A percentile compares a stretch with the other conserved stretches of the same genome.
Evolutionary conservation across 345 rosid species (phyloP).

Genomic region (Noccaea bulbosa): DNA sequence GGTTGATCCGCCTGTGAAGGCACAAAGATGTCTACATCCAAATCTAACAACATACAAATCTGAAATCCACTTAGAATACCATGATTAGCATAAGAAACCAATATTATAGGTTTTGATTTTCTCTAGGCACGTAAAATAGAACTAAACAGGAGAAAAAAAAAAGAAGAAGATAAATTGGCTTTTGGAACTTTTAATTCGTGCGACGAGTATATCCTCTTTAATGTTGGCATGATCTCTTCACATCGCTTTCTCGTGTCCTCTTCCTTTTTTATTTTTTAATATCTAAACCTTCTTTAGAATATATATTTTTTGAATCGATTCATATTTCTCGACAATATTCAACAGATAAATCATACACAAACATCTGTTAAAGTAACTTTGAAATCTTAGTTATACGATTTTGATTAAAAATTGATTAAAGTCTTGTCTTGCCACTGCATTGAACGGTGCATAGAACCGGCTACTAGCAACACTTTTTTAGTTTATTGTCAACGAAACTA

Average conservation of each 20-base stretch:
- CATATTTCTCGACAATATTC: slow-evolving; percentile 21
- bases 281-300: neutral
- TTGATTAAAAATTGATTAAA: neutral
- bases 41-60: slow-evolving; percentile 25
- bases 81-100: slow-evolving; percentile 31
- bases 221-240: slow-evolving; percentile 42
- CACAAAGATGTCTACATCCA: slow-evolving; percentile 40
- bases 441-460: slow-evolving; percentile 1
- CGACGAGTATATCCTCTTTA: slow-evolving; percentile 41
- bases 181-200: slow-evolving; percentile 44
- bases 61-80: slow-evolving; percentile 20
- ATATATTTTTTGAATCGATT: neutral
- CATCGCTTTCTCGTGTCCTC: slow-evolving; percentile 44
- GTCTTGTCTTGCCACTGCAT: slow-evolving; percentile 23
- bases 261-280: neutral
- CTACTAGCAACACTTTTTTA: neutral
- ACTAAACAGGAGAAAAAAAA: neutral
- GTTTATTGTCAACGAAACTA: slow-evolving; percentile 3
- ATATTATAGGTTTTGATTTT: slow-evolving; percentile 20
- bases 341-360: slow-evolving; percentile 25
- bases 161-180: slow-evolving; percentile 20
- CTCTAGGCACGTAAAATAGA: slow-evolving; percentile 11
- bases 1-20: slow-evolving; percentile 42
- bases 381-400: slow-evolving; percentile 2
- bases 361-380: slow-evolving; percentile 27